Evolutionary conservation across 129 eudicot species (phyloP), one percentile per base, ranked within the genome.

Genomic region (Pulicaria dysenterica): DNA sequence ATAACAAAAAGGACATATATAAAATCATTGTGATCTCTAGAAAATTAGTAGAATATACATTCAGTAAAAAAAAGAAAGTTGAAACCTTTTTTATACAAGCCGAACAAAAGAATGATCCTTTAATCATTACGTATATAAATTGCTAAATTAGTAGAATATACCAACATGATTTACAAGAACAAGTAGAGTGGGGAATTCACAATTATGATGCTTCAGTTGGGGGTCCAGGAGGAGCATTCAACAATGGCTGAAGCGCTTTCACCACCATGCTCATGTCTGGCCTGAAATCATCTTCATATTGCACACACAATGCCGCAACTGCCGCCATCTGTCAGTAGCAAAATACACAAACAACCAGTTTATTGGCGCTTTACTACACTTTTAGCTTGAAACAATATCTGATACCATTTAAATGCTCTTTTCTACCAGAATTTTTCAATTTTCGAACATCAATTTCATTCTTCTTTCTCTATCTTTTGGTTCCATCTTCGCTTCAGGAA

Each of bases 211-310:
- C 71, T 82, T 90, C 88, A 60, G 80, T 75, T 46, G 70, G 85
- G 17, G 84, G 86, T 48, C 79, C 87, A 43, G 96, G 40, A 39
- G 89, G 80, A 56, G 97, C 70, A 73, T 87, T 83, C 63, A 85
- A 60, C 67, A 91, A 76, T 12, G 92, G 88, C 76, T 89, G 90
- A 41, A 86, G 84, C 3, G 96, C 96, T 79, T 88, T 88, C 11
- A 89, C 91, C 7, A 90, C 96, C 39, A 90, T 90, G 78, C 93
- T 87, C 96, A 90, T 90, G 76, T 90, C 87, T 47, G 96, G 93
- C 50, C 96, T 85, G 49, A 90, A 90, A 80, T 87, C 96, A 2
- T 94, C 90, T 84, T 90, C 96, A 41, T 90, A 87, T 75, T 90
- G 94, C 84, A 90, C 90, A 40, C 96, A 90, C 76, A 90, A 84